Percentiles rank a stretch among this genome's conserved stretches.
phyloP scores from a whole-genome alignment of 2,329 filamentous ascomycete species.

The Venturia pyrina region DNA sequence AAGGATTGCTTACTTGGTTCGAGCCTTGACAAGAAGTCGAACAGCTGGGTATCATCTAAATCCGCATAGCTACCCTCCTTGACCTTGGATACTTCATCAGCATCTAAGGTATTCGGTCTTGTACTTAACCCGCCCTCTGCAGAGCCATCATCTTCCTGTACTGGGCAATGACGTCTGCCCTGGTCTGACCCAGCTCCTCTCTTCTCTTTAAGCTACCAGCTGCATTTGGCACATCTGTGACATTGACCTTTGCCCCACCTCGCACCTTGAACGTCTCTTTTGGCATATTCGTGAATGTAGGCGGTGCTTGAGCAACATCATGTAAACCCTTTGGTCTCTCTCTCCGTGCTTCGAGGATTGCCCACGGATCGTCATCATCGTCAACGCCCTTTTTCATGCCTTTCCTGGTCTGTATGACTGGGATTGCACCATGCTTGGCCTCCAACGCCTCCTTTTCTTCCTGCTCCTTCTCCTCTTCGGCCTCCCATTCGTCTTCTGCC shows the following conservation, averaged over 20 bases:
- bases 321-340: conserved; percentile 42
- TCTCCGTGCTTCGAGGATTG: conserved; percentile 56
- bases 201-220: conserved; percentile 62
- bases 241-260: conserved; percentile 54
- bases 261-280: conserved; percentile 56
- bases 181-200: conserved; percentile 61
- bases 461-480: conserved; percentile 53
- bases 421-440: conserved; percentile 53
- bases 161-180: conserved; percentile 60
- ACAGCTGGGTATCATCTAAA: conserved; percentile 15
- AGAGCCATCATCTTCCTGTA: conserved; percentile 58
- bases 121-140: neutral
- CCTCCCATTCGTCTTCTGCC: conserved; percentile 66
- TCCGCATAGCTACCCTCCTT: neutral
- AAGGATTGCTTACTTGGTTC: neutral
- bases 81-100: neutral
- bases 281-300: conserved; percentile 54
- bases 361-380: conserved; percentile 67
- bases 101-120: neutral
- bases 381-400: conserved; percentile 34
- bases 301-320: conserved; percentile 64
- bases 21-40: neutral
- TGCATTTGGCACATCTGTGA: conserved; percentile 57
- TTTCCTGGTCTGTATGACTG: conserved; percentile 43
- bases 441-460: conserved; percentile 53